Conservation (phyloP, 768 basidiomycete genomes). For the Amanita thiersii region DNA sequence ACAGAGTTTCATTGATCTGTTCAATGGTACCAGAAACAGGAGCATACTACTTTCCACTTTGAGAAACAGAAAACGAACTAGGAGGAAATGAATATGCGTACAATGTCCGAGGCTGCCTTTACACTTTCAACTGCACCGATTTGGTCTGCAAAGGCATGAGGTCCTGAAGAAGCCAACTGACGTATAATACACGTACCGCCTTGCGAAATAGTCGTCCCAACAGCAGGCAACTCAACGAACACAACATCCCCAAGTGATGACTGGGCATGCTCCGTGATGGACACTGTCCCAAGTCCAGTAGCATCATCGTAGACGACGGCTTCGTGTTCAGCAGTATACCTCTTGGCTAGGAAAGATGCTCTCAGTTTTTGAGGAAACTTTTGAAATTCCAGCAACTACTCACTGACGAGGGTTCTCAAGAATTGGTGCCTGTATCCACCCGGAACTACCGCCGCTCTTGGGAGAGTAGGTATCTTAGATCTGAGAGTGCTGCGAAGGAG, state of each 20-base stretch:
- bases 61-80: slow-evolving; percentile 10
- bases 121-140: slow-evolving; percentile 95
- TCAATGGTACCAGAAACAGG: slow-evolving; percentile 82
- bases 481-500: slow-evolving; percentile 1
- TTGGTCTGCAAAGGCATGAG: slow-evolving; percentile 38
- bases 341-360: slow-evolving; percentile 42
- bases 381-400: slow-evolving; percentile 19
- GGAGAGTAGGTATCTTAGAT: slow-evolving; percentile 7
- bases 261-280: slow-evolving; percentile 91
- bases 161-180: slow-evolving; percentile 1
- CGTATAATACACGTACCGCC: slow-evolving; percentile 52
- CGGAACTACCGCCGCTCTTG: neutral
- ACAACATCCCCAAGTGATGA: slow-evolving; percentile 91
- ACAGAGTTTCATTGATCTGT: slow-evolving; percentile 70
- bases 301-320: slow-evolving; percentile 69
- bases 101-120: slow-evolving; percentile 94
- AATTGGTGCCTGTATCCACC: slow-evolving; percentile 12
- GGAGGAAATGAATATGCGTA: slow-evolving; percentile 19
- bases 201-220: slow-evolving; percentile 53
- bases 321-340: slow-evolving; percentile 87
- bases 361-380: slow-evolving; percentile 1
- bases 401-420: slow-evolving; percentile 54
- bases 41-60: slow-evolving; percentile 54
- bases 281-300: slow-evolving; percentile 71
- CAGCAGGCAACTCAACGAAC: slow-evolving; percentile 81